Evolutionary conservation across 768 basidiomycete genomes (phyloP).

Genomic region (Serpula lacrymans): DNA sequence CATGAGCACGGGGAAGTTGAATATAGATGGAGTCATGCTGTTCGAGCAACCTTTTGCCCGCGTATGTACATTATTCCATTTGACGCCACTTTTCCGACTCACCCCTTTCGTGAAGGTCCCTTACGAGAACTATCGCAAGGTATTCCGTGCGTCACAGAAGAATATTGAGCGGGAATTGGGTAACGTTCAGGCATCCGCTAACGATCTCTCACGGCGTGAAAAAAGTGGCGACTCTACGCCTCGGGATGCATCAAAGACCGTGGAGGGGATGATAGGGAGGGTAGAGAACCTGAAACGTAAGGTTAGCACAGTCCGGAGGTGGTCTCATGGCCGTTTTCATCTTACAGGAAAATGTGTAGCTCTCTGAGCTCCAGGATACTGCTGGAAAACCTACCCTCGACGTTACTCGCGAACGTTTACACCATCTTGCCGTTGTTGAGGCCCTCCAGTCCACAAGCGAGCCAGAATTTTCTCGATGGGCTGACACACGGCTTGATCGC

Average conservation of each 20-base stretch:
- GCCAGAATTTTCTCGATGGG: slow-evolving; percentile 71
- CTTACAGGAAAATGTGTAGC: slow-evolving; percentile 35
- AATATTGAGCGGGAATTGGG: slow-evolving; percentile 77
- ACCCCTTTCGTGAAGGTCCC: slow-evolving; percentile 67
- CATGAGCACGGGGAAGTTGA: slow-evolving; percentile 48
- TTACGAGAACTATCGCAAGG: slow-evolving; percentile 84
- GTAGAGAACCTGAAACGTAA: slow-evolving; percentile 86
- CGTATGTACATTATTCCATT: slow-evolving; percentile 36
- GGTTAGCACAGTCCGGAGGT: slow-evolving; percentile 45
- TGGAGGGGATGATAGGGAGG: slow-evolving; percentile 75
- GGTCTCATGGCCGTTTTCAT: slow-evolving; percentile 1
- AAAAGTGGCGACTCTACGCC: slow-evolving; percentile 34
- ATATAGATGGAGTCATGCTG: slow-evolving; percentile 69
- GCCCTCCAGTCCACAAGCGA: slow-evolving; percentile 46
- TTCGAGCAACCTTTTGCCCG: slow-evolving; percentile 84
- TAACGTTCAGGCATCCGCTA: slow-evolving; percentile 51
- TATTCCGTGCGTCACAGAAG: slow-evolving; percentile 81
- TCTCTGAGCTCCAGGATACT: slow-evolving; percentile 47
- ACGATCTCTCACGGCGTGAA: slow-evolving; percentile 54
- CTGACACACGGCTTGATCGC: slow-evolving; percentile 74
- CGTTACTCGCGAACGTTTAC: slow-evolving; percentile 70
- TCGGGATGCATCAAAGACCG: slow-evolving; percentile 53
- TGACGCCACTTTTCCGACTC: too few species aligned
- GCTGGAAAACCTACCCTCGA: slow-evolving; percentile 57
- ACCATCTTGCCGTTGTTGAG: slow-evolving; percentile 68